phyloP scores from a whole-genome alignment of 192 early-diverging fungal species.

The Coemansia aciculifera region DNA sequence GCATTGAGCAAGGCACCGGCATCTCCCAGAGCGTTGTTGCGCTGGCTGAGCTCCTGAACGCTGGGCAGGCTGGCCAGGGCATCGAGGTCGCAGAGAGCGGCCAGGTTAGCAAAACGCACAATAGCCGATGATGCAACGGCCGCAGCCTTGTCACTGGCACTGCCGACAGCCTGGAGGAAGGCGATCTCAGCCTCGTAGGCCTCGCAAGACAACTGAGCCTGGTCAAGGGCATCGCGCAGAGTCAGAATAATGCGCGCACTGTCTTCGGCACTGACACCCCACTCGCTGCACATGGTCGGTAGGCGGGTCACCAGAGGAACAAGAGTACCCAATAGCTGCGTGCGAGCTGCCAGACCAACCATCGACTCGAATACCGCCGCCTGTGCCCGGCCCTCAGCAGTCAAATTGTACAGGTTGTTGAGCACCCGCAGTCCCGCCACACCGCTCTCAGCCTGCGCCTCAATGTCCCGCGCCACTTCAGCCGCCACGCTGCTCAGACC shows the following conservation, averaged over 20 bases:
- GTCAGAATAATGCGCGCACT: constrained; percentile 64
- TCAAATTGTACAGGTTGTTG: constrained; percentile 83
- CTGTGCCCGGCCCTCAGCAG: constrained; percentile 60
- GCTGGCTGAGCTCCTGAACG: constrained; percentile 69
- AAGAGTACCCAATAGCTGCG: constrained; percentile 21
- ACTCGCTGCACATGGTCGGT: constrained; percentile 25
- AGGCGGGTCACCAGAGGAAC: constrained; percentile 34
- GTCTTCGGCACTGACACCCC: constrained; percentile 53
- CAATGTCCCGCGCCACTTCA: constrained; percentile 20
- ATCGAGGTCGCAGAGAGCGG: constrained; percentile 76
- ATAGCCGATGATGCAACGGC: constrained; percentile 66
- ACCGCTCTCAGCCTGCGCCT: constrained; percentile 17
- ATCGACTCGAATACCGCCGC: constrained; percentile 72
- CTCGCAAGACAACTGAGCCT: constrained; percentile 30
- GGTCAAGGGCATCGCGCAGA: constrained; percentile 28
- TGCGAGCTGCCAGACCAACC: constrained; percentile 69
- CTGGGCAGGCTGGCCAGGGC: constrained; percentile 64
- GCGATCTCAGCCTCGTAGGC: constrained; percentile 53
- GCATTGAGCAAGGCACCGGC: constrained; percentile 63
- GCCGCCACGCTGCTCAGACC: not conserved
- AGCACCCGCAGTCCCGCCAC: constrained; percentile 42
- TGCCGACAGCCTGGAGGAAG: constrained; percentile 65
- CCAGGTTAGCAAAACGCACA: constrained; percentile 62
- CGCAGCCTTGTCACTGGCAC: constrained; percentile 46
- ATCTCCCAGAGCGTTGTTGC: constrained; percentile 64